A percentile compares a stretch with the other conserved stretches of the same genome.
Conservation (phyloP, 2,329 filamentous ascomycete genomes). For the Colletotrichum coccodes region DNA sequence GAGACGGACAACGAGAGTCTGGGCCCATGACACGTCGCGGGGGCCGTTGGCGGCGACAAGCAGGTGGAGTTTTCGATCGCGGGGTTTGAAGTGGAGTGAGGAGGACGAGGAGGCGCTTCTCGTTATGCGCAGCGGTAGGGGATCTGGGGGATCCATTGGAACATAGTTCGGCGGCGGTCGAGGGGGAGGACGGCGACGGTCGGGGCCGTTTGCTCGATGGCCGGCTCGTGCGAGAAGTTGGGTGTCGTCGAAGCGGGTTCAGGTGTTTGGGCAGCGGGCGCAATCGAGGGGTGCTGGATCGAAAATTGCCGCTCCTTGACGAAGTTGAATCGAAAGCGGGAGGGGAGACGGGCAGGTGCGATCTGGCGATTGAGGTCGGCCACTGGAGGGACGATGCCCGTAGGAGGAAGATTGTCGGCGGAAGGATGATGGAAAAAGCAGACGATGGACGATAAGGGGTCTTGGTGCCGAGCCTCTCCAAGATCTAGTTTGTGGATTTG, state of each 20-base stretch:
- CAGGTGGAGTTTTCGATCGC: conserved; percentile 64
- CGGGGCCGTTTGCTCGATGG: conserved; percentile 5
- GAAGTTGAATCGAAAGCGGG: background rate
- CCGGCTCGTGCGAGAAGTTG: background rate
- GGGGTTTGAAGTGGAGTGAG: conserved; percentile 46
- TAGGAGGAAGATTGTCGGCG: background rate
- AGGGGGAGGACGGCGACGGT: background rate
- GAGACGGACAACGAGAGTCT: conserved; percentile 73
- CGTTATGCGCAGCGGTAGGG: conserved; percentile 29
- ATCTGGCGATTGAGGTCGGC: background rate
- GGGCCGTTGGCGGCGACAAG: conserved; percentile 74
- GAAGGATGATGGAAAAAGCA: background rate
- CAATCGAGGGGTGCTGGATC: background rate
- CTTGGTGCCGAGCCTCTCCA: background rate
- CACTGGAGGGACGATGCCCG: too few relatives aligned
- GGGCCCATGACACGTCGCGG: conserved; percentile 72
- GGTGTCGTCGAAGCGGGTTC: background rate
- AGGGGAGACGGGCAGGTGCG: background rate
- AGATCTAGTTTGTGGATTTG: too few relatives aligned
- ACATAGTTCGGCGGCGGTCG: conserved; percentile 7
- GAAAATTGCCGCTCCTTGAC: background rate
- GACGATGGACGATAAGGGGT: background rate
- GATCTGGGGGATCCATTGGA: conserved; percentile 29
- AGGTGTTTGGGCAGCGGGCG: background rate
- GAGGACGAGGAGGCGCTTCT: conserved; percentile 44